These are phyloP conservation scores for Eucalyptus shirleyi DNA, from an alignment of 345 rosid species.

Conservation along the genomic window DNA sequence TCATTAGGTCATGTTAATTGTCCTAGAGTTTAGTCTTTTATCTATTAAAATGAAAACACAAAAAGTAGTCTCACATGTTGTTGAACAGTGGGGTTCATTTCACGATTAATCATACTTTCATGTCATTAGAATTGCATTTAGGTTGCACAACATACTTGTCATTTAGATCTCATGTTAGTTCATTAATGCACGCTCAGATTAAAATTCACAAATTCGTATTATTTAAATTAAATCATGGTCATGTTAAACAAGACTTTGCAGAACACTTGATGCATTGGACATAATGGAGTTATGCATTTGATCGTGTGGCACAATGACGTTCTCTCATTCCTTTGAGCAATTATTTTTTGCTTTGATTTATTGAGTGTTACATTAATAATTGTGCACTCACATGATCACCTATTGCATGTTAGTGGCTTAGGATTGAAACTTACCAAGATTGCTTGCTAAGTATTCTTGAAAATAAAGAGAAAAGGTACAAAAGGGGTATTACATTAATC, in stretches of 20 bases:
- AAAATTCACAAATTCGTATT: background rate
- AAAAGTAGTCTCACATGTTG: background rate
- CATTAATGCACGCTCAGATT: background rate
- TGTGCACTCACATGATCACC: background rate
- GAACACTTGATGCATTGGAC: background rate
- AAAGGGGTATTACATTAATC: background rate
- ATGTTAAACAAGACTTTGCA: background rate
- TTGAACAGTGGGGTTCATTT: background rate
- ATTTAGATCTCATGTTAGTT: background rate
- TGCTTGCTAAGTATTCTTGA: background rate
- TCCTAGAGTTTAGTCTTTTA: background rate
- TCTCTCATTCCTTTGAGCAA: background rate
- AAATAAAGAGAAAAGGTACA: too few relatives aligned
- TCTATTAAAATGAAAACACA: background rate
- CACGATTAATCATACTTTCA: background rate
- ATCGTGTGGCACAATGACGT: background rate
- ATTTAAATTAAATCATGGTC: background rate
- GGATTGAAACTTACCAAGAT: background rate
- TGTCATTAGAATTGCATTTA: background rate
- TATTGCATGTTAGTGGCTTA: background rate
- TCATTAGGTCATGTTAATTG: background rate
- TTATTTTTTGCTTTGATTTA: background rate
- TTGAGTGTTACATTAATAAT: background rate
- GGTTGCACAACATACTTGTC: background rate
- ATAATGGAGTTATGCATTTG: background rate